Percentiles rank a stretch among this genome's conserved stretches.
These are phyloP conservation scores for Yamadazyma blattariae DNA, from an alignment of 1,139 yeast genomes.

Conservation along the genomic window DNA sequence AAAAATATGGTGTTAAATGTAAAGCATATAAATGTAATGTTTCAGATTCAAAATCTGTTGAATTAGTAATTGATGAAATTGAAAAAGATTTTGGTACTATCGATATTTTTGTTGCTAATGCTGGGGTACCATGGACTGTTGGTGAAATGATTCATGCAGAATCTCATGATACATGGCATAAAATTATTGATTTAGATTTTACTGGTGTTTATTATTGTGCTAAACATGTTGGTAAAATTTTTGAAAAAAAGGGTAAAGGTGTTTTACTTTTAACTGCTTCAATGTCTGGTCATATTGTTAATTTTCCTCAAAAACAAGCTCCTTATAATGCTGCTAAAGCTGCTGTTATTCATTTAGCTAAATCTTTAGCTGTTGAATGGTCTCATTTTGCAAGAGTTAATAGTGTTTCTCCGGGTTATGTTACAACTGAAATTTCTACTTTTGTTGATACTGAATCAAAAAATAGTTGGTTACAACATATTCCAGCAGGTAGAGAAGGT, in stretches of 20 bases:
- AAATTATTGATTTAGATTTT: conserved; percentile 67
- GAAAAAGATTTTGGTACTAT: conserved; percentile 71
- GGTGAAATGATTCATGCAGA: conserved; percentile 65
- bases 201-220: conserved; percentile 79
- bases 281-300: conserved; percentile 82
- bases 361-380: conserved; percentile 83
- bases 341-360: conserved; percentile 76
- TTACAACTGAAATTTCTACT: conserved; percentile 52
- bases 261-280: conserved; percentile 77
- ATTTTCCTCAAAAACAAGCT: conserved; percentile 80
- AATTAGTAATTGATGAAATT: conserved; percentile 53
- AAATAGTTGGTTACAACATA: conserved; percentile 43
- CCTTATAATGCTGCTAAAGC: conserved; percentile 88
- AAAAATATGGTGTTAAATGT: conserved; percentile 63
- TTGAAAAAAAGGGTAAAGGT: conserved; percentile 67
- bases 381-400: conserved; percentile 76
- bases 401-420: conserved; percentile 80
- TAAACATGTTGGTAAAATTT: conserved; percentile 65
- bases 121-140: conserved; percentile 84
- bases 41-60: conserved; percentile 58
- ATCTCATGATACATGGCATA: conserved; percentile 55
- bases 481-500: conserved; percentile 80
- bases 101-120: conserved; percentile 86
- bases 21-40: conserved; percentile 75
- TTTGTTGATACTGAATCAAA: conserved; percentile 33